Base-by-base conservation (phyloP, 768 basidiomycete genomes). In the Chalciporus piperatus region DNA sequence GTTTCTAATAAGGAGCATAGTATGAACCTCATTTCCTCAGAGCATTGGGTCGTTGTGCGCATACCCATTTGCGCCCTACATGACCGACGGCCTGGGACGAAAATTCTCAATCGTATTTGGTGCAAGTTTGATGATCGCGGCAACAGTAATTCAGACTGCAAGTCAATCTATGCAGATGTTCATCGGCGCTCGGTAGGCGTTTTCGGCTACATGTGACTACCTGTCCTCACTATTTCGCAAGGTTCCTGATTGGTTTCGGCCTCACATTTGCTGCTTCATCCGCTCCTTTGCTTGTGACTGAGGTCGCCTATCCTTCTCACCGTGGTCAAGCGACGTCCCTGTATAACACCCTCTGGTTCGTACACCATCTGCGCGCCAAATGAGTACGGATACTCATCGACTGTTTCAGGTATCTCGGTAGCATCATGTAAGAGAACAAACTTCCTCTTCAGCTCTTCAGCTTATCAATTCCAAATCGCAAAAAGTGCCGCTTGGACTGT, bases 281-380 rank as follows among this genome's bases (percentile, higher is more conserved):
- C 44, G 88, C 90, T 4, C 89, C 92, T 14, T 80, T 92, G 76
- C 72, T 93, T 69, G 81, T 92, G 51, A 86, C 89, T 41, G 92
- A 93, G 68, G 70, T 93, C 27, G 78, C 90, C 0, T 92, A 92
- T 69, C 91, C 91, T 13, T 74, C 80, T 2, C 84, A 94, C 67
- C 89, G 92, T 57, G 85, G 83, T 12, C 83, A 82, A 17, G 69
- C 93, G 53, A 92, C 88, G 10, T 84, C 87, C 1, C 72, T 82
- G 44, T 90, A 87, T 74, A 89, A 90, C 76, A 83, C 87, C 22
- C 81, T 91, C 54, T 92, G 91, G 89, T 76, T 61, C 55, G 54
- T 28, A 40, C 32, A 45, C 17, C 27, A 16, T 32, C 22, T 1
- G 12, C 6, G 23, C 33, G 14, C 55, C 48, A 16, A 45, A 25